Evolutionary conservation across 495 filamentous ascomycete species (phyloP).

Genomic region (Tuber borchii): DNA sequence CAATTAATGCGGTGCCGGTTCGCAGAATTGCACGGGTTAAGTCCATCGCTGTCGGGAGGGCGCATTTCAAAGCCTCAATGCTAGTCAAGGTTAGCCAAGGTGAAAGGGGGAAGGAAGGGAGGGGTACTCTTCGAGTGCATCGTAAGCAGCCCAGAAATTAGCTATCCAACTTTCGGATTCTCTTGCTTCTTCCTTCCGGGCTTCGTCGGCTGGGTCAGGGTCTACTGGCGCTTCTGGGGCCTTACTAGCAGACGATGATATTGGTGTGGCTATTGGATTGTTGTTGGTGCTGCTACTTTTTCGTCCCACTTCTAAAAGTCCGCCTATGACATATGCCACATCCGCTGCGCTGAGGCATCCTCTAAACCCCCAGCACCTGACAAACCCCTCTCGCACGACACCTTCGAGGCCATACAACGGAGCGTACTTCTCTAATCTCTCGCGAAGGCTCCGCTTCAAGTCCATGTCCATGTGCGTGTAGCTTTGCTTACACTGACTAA

Average conservation of each 20-base stretch:
- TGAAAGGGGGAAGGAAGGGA: background rate
- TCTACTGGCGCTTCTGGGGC: conserved; percentile 41
- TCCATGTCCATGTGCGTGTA: conserved; percentile 99
- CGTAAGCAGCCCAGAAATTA: conserved; percentile 90
- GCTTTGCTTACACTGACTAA: conserved; percentile 86
- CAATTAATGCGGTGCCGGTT: conserved; percentile 80
- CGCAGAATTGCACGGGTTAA: conserved; percentile 89
- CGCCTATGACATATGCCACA: conserved; percentile 80
- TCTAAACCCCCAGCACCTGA: conserved; percentile 95
- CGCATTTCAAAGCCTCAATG: conserved; percentile 66
- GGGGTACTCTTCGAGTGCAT: conserved; percentile 65
- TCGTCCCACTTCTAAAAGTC: conserved; percentile 83
- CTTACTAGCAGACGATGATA: conserved; percentile 38
- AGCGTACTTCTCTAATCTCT: conserved; percentile 79
- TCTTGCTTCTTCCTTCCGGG: conserved; percentile 41
- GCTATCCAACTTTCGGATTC: conserved; percentile 62
- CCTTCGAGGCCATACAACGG: conserved; percentile 87
- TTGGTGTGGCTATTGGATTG: conserved; percentile 32
- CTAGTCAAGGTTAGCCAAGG: conserved; percentile 43
- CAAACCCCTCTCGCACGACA: conserved; percentile 94
- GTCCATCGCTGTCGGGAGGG: conserved; percentile 75
- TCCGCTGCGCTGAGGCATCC: conserved; percentile 87
- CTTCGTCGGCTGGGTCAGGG: conserved; percentile 47
- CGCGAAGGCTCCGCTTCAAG: conserved; percentile 79
- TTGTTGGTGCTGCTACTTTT: conserved; percentile 40